Base-by-base conservation (phyloP, 179 eudicot genomes). In the Amaranthus tricolor region DNA sequence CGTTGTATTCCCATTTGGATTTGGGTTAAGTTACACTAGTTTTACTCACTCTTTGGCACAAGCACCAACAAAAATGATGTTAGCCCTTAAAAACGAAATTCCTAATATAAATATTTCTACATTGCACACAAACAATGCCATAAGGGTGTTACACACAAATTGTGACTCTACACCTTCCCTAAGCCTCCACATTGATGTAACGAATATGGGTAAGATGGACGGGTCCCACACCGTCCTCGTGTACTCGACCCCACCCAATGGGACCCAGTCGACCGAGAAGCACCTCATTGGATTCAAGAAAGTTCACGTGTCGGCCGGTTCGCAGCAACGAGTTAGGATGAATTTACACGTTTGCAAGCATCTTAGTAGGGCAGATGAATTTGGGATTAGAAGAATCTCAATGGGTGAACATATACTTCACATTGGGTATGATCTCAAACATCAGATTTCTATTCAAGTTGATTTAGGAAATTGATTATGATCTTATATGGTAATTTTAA, bases 1-100 rank as follows among this genome's bases (percentile, higher is more conserved):
- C n/a, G n/a, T n/a, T n/a, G n/a, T n/a, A 15, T 96, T 82, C 72
- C 99, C 96, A 9, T 96, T 91, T 17, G 99, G 98, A n/a, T 79
- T 65, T 51, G 98, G 99, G 71, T 71, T 93, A 44, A 93, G 92
- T 64, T 96, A 96, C 79, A 86, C 94, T 9, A 82, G 80, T 0
- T 95, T 89, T 54, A 66, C 82, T 55, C 91, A 93, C 48, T 64
- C 85, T 24, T 43, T 93, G 56, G 94, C 74, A 80, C 75, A 82
- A 50, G 89, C 89, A 68, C 97, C 96, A 58, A 79, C 84, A 7
- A 68, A 75, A 7, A 68, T 86, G 60, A 76, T 78, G 15, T 80
- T 89, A 12, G 81, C 89, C 45, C 47, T 89, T 45, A 54, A 78
- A 62, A 79, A 59, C 77, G 70, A 65, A 67, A 55, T 78, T 15